These are phyloP conservation scores for Albatrellus sp. DNA, from an alignment of 1,284 basidiomycete species.

Conservation along the genomic window DNA sequence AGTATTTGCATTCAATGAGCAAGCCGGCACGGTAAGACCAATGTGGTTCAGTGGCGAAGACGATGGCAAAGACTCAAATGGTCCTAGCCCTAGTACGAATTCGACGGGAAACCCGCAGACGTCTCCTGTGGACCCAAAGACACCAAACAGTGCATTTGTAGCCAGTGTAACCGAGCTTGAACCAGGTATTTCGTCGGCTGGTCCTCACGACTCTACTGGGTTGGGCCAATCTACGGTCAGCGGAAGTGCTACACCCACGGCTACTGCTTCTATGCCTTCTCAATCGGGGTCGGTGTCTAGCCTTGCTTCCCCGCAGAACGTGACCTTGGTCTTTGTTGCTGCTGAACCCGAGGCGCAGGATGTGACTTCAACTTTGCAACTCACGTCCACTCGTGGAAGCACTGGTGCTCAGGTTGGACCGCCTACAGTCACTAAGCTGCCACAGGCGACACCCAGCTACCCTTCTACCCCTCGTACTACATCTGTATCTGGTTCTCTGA, in stretches of 20 bases:
- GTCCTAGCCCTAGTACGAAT: background rate
- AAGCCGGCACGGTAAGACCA: constrained; percentile 36
- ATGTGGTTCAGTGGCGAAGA: constrained; percentile 27
- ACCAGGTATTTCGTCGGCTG: background rate
- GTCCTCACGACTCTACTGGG: background rate
- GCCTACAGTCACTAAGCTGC: background rate
- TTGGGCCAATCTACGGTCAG: background rate
- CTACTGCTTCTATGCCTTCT: background rate
- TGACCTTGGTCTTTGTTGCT: background rate
- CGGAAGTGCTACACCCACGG: background rate
- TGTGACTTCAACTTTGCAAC: background rate
- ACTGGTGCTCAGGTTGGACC: background rate
- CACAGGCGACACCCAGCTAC: background rate
- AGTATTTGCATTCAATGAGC: constrained; percentile 39
- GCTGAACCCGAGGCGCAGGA: background rate
- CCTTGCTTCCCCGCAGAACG: background rate
- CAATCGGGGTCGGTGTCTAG: background rate
- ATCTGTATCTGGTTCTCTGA: background rate
- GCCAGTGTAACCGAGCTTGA: constrained; percentile 9
- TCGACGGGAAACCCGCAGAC: constrained; percentile 5
- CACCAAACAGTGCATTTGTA: constrained; percentile 7
- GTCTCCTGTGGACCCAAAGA: constrained; percentile 5
- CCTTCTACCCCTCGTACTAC: background rate
- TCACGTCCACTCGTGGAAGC: background rate
- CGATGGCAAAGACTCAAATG: background rate